A percentile compares a stretch with the other conserved stretches of the same genome.
Conservation (phyloP, 2,329 filamentous ascomycete genomes). For the Diaporthe helianthi region DNA sequence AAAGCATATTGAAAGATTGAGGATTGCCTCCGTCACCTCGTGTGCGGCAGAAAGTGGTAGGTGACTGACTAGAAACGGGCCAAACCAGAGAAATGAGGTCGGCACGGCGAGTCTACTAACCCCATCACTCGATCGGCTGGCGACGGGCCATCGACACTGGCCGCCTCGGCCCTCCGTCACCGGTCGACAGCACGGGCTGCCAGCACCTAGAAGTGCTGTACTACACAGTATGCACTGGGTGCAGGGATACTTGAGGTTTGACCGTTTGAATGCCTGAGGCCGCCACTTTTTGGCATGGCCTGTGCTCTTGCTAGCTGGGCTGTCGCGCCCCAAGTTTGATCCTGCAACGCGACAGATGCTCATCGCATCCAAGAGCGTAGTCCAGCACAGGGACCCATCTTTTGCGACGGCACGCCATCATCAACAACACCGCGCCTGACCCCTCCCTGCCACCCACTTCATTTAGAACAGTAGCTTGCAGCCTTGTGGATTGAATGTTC, state of each 20-base stretch:
- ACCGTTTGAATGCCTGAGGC: conserved; percentile 24
- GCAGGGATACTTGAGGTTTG: neutral
- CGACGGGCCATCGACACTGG: conserved; percentile 26
- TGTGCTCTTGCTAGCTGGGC: conserved; percentile 18
- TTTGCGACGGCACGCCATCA: conserved; percentile 31
- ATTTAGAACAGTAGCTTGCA: conserved; percentile 1
- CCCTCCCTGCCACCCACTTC: conserved; percentile 9
- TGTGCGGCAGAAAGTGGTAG: neutral
- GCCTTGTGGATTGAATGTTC: neutral
- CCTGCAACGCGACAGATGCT: conserved; percentile 33
- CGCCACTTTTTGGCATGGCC: conserved; percentile 29
- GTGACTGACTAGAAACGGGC: neutral
- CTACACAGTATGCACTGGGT: neutral
- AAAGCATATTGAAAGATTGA: conserved; percentile 28
- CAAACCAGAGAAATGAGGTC: neutral
- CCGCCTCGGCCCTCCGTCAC: conserved; percentile 27
- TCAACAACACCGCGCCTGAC: conserved; percentile 21
- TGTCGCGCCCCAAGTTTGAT: conserved; percentile 32
- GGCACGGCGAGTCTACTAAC: conserved; percentile 22
- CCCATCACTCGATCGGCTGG: conserved; percentile 31
- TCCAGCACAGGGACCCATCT: conserved; percentile 33
- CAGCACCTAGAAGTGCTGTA: neutral
- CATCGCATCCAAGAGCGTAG: conserved; percentile 21
- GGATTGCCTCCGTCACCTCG: conserved; percentile 3
- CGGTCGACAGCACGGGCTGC: neutral